A percentile compares a stretch with the other conserved stretches of the same genome.
These are phyloP conservation scores for Trypanosomatidae sp. DNA, from an alignment of 208 protist genomes.

Conservation along the genomic window DNA sequence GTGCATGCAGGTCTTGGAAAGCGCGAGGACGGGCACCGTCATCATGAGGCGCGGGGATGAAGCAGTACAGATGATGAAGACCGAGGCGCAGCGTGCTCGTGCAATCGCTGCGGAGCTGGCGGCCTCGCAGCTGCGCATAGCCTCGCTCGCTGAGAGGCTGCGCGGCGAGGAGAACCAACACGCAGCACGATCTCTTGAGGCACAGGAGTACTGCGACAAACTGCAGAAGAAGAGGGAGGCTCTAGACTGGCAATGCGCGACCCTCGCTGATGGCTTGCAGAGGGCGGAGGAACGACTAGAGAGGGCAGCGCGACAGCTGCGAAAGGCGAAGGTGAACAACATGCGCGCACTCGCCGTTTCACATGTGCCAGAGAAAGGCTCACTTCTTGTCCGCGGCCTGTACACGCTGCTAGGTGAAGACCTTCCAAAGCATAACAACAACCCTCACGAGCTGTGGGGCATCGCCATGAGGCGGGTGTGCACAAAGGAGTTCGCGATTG, in stretches of 20 bases:
- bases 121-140: slow-evolving; percentile 26
- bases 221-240: slow-evolving; percentile 10
- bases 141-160: slow-evolving; percentile 23
- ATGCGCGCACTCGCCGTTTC: slow-evolving; percentile 46
- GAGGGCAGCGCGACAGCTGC: slow-evolving; percentile 31
- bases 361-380: slow-evolving; percentile 41
- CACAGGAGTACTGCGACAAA: slow-evolving; percentile 12
- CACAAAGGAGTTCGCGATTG: slow-evolving; percentile 33
- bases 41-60: slow-evolving; percentile 32
- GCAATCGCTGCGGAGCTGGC: slow-evolving; percentile 38
- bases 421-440: slow-evolving; percentile 34
- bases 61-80: slow-evolving; percentile 46
- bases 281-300: slow-evolving; percentile 30
- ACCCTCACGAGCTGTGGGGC: slow-evolving; percentile 56
- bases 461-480: slow-evolving; percentile 43
- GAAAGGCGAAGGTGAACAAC: slow-evolving; percentile 30
- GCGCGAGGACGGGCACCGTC: slow-evolving; percentile 21
- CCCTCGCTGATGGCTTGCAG: slow-evolving; percentile 12
- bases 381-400: slow-evolving; percentile 45
- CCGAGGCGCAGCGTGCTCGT: slow-evolving; percentile 37
- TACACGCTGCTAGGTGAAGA: slow-evolving; percentile 70
- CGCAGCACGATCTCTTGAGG: slow-evolving; percentile 20
- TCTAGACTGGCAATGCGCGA: slow-evolving; percentile 1
- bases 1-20: slow-evolving; percentile 21
- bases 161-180: slow-evolving; percentile 22